Evolutionary conservation across 495 filamentous ascomycete species (phyloP).

Genomic region (Barbatosphaeria neglecta): DNA sequence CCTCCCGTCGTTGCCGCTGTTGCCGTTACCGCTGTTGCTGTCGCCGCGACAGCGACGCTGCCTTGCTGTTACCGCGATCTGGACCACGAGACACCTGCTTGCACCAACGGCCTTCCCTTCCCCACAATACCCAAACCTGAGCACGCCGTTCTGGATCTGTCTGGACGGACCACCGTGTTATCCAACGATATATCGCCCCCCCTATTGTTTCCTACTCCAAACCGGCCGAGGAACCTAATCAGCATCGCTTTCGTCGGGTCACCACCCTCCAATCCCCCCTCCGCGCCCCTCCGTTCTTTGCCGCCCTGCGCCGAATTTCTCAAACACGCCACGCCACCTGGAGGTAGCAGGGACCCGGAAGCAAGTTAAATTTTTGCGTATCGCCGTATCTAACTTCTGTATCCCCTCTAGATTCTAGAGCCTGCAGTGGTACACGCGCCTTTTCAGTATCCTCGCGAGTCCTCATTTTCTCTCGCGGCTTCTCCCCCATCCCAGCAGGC

Average conservation of each 20-base stretch:
- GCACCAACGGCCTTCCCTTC: no score
- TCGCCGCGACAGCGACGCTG: no score
- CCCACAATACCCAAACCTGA: no score
- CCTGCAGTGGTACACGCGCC: constrained; percentile 16
- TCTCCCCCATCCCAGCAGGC: constrained; percentile 5
- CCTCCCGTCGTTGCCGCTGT: no score
- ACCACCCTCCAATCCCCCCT: background rate
- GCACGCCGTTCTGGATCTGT: no score
- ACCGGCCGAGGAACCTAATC: no score
- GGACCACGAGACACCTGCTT: no score
- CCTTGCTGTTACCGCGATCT: no score
- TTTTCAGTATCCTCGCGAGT: constrained; percentile 4
- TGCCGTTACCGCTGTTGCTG: no score
- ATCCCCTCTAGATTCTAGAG: background rate
- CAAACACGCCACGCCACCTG: background rate
- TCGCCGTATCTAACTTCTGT: background rate
- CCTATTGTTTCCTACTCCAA: no score
- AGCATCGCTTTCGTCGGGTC: background rate
- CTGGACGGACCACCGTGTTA: no score
- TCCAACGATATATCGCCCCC: no score
- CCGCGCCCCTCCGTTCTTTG: background rate
- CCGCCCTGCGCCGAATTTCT: background rate
- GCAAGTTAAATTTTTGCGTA: background rate
- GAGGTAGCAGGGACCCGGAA: background rate
- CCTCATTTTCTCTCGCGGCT: constrained; percentile 5